Evolutionary conservation across 2,329 filamentous ascomycete species (phyloP), one percentile per base, ranked within the genome.

Genomic region (Xylariaceae sp.): DNA sequence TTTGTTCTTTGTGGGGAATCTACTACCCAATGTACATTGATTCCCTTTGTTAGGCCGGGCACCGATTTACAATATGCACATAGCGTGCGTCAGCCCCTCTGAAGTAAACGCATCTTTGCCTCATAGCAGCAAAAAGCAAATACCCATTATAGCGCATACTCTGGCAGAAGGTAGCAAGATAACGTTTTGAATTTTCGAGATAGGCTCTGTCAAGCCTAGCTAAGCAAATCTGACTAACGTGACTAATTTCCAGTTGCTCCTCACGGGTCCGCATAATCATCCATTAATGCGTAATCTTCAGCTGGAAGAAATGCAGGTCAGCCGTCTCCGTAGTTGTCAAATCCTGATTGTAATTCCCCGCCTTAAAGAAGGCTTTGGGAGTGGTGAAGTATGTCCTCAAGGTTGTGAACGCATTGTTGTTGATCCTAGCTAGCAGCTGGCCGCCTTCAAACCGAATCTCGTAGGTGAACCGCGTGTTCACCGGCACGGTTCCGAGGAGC

Each of bases 21-120:
- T 86, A 82, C 66, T 84, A 84, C 63, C 74, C 85, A 55, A 61
- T 81, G 7, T 75, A 74, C 33, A 49, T 86, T 2, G 73, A 77
- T 39, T 50, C n/a, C n/a, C n/a, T n/a, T n/a, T n/a, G n/a, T n/a
- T n/a, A n/a, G n/a, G n/a, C n/a, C n/a, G n/a, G n/a, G n/a, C n/a
- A n/a, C n/a, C n/a, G n/a, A n/a, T n/a, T n/a, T n/a, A n/a, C n/a
- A n/a, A n/a, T n/a, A n/a, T n/a, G n/a, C n/a, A n/a, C n/a, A n/a
- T n/a, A n/a, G n/a, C n/a, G n/a, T n/a, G n/a, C n/a, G n/a, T n/a
- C n/a, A n/a, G n/a, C n/a, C n/a, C n/a, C n/a, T n/a, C n/a, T n/a
- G n/a, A n/a, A n/a, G n/a, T n/a, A n/a, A n/a, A n/a, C n/a, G n/a
- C n/a, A n/a, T n/a, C n/a, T n/a, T n/a, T n/a, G 58, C 73, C 1